Base-by-base conservation (phyloP, 176 grass and related monocot genomes). In the Eremochloa ophiuroides region DNA sequence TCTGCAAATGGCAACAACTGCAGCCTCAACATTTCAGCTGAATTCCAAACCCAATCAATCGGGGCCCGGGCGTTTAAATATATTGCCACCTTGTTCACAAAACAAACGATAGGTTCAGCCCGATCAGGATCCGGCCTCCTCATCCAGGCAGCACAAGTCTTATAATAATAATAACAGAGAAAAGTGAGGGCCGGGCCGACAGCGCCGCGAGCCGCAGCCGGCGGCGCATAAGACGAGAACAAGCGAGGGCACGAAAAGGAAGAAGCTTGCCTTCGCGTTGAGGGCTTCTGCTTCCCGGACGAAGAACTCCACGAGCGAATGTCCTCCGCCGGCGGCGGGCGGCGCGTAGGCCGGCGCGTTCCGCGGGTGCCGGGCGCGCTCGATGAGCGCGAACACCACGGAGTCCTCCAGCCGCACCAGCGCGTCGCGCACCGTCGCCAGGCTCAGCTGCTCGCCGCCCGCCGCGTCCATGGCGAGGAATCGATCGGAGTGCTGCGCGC, bases 331-430 rank as follows among this genome's bases (percentile, higher is more conserved):
- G 62, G 39, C 71, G 18, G 46, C 69, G 63, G 86, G 7, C 47
- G 86, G 13, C 13, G 81, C 47, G 75, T 98, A 95, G 15, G 84
- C 90, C 41, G 79, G 70, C 64, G 90, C 70, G 88, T 98, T 98
- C 66, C 75, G 84, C 33, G 92, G 92, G 55, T 83, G 90, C 79
- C 60, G 86, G 50, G 92, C 82, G 78, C 95, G 89, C 86, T 98
- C 88, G 75, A 98, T 89, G 73, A 98, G 86, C 33, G 86, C 81
- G 68, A 98, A 98, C 43, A 98, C 92, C 64, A 98, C 92, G 7
- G 95, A 93, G 66, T 98, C 95, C 88, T 98, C 95, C 81, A 89
- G 63, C 75, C 92, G 86, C 43, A 95, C 78, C 74, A 98, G 87
- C 74, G 85, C 79, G 60, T 98, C 92, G 74, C 95, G 91, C 83